phyloP scores from a whole-genome alignment of 2,329 filamentous ascomycete species.

The Penicillium olsonii region DNA sequence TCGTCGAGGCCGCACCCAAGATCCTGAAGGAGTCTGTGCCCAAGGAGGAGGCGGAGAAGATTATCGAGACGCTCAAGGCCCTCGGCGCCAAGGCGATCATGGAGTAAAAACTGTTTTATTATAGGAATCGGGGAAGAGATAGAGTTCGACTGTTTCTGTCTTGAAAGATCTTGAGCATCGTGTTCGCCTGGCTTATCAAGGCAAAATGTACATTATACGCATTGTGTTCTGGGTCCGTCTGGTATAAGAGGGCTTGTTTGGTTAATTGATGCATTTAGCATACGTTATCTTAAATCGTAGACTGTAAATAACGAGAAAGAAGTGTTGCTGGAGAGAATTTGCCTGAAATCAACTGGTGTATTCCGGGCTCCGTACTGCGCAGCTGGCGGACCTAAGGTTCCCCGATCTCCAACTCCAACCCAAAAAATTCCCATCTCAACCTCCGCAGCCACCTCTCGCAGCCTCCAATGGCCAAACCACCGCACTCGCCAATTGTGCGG shows the following conservation, averaged over 20 bases:
- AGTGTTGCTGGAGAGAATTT: not conserved
- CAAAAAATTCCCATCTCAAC: conserved; percentile 4
- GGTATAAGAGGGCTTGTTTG: conserved; percentile 25
- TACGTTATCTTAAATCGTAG: no score
- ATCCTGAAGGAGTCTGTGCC: conserved; percentile 97
- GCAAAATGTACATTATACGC: conserved; percentile 43
- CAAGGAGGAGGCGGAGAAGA: conserved; percentile 99
- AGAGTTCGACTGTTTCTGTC: conserved; percentile 20
- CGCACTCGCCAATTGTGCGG: conserved; percentile 18
- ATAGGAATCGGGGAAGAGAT: conserved; percentile 12
- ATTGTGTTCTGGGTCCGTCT: conserved; percentile 27
- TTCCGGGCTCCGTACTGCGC: no score
- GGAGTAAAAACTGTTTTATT: conserved; percentile 64
- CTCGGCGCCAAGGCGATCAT: conserved; percentile 85
- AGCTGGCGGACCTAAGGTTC: conserved; percentile 1
- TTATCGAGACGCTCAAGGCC: conserved; percentile 89
- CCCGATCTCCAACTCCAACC: conserved; percentile 13
- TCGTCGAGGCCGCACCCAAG: conserved; percentile 97
- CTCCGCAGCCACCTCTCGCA: not conserved
- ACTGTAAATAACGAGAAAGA: not conserved
- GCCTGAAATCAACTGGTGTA: not conserved
- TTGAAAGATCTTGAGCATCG: conserved; percentile 23
- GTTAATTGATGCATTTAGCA: conserved; percentile 31
- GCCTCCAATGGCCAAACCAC: conserved; percentile 18
- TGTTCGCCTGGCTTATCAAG: conserved; percentile 27